A percentile compares a stretch with the other conserved stretches of the same genome.
Conservation (phyloP, 768 basidiomycete genomes). For the Suillus tomentosus region DNA sequence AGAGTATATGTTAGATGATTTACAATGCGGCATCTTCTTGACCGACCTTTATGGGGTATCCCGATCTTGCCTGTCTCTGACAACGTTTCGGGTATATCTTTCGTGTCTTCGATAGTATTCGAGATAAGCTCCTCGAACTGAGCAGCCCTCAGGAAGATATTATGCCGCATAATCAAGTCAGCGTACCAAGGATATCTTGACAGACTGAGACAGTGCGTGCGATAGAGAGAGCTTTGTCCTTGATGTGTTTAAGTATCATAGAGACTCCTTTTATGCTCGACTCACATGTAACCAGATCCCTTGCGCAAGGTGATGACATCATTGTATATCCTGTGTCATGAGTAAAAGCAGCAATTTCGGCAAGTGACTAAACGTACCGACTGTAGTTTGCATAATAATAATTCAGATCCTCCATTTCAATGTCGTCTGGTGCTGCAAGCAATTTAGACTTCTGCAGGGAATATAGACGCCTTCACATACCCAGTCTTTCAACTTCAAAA, state of each 20-base stretch:
- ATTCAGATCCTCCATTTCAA: conserved; percentile 97
- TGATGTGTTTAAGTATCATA: conserved; percentile 14
- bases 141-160: conserved; percentile 3
- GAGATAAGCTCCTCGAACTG: conserved; percentile 93
- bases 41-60: conserved; percentile 76
- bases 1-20: conserved; percentile 14
- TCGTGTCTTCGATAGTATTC: conserved; percentile 92
- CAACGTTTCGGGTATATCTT: conserved; percentile 91
- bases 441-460: conserved; percentile 9
- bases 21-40: conserved; percentile 6
- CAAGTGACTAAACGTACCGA: conserved; percentile 51
- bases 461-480: conserved; percentile 43
- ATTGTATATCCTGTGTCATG: conserved; percentile 78
- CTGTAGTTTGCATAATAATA: conserved; percentile 98
- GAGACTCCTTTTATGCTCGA: conserved; percentile 20
- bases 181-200: conserved; percentile 88
- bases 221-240: conserved; percentile 97
- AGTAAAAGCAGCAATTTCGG: conserved; percentile 25
- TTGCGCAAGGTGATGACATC: conserved; percentile 95
- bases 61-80: conserved; percentile 95
- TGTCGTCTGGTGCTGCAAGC: conserved; percentile 72
- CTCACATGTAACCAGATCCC: conserved; percentile 94
- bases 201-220: conserved; percentile 93
- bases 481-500: conserved; percentile 89
- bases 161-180: conserved; percentile 13